Conservation (phyloP, 1,284 basidiomycete species). For the Heliocybe sulcata region DNA sequence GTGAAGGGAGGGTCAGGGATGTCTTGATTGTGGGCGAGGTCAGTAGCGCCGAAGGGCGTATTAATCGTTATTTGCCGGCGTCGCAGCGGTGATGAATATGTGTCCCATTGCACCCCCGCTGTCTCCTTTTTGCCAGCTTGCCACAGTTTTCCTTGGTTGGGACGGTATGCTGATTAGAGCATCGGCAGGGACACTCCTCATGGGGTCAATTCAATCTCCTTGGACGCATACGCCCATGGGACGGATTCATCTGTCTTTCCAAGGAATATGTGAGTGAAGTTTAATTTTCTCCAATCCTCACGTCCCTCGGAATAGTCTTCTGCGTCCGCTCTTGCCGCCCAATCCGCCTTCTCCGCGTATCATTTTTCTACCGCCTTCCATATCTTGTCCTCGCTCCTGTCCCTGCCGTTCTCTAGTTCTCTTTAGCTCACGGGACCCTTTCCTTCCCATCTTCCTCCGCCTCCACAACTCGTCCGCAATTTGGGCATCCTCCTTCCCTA, state of each 20-base stretch:
- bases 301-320: background rate
- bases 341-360: background rate
- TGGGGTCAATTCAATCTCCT: constrained; percentile 73
- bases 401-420: too few species aligned
- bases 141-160: too few species aligned
- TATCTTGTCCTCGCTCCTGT: background rate
- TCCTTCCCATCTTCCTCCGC: background rate
- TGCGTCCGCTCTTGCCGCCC: background rate
- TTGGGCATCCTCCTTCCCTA: too few species aligned
- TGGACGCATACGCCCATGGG: constrained; percentile 60
- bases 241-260: constrained; percentile 62
- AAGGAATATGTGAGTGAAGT: constrained; percentile 63
- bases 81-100: too few species aligned
- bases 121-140: too few species aligned
- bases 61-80: too few species aligned
- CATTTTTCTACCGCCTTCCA: background rate
- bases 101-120: too few species aligned
- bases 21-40: constrained; percentile 70
- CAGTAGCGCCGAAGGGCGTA: too few species aligned
- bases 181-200: constrained; percentile 64
- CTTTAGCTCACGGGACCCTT: background rate
- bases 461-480: background rate
- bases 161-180: background rate
- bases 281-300: too few species aligned
- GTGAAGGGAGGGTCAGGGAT: constrained; percentile 29